Conservation (phyloP, 164 flowering plant species). For the Macadamia integrifolia region DNA sequence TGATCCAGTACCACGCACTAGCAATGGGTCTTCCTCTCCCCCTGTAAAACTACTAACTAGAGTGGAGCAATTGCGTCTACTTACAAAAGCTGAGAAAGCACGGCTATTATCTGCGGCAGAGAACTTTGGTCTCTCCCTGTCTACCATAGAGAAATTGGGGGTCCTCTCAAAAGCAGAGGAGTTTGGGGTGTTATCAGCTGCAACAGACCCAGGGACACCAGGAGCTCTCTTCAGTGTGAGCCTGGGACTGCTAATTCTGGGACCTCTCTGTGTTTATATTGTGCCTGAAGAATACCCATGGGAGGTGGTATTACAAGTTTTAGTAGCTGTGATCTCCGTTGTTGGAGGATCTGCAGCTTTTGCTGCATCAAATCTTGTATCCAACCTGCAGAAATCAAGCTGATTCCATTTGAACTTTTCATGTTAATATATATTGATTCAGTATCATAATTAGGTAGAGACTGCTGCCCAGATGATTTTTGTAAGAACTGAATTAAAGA, state of each 20-base stretch:
- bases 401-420: conserved; percentile 2
- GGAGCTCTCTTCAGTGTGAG: conserved; percentile 40
- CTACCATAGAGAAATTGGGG: conserved; percentile 75
- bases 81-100: conserved; percentile 92
- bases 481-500: too few relatives aligned
- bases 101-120: conserved; percentile 88
- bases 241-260: conserved; percentile 43
- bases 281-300: conserved; percentile 20
- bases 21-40: conserved; percentile 13
- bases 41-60: conserved; percentile 76
- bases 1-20: conserved; percentile 32
- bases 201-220: conserved; percentile 62
- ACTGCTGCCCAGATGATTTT: too few relatives aligned
- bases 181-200: conserved; percentile 62
- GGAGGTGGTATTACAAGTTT: conserved; percentile 43
- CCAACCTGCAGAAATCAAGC: conserved; percentile 54
- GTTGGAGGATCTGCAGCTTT: conserved; percentile 72
- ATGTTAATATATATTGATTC: neutral
- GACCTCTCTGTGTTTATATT: conserved; percentile 47
- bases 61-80: conserved; percentile 80
- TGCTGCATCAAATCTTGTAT: conserved; percentile 64
- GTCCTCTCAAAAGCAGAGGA: conserved; percentile 63
- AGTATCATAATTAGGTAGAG: too few relatives aligned
- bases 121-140: conserved; percentile 70
- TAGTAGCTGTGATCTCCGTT: conserved; percentile 41